Evolutionary conservation across 2,329 filamentous ascomycete genomes (phyloP).

Genomic region (Pseudophaeomoniella oleicola): DNA sequence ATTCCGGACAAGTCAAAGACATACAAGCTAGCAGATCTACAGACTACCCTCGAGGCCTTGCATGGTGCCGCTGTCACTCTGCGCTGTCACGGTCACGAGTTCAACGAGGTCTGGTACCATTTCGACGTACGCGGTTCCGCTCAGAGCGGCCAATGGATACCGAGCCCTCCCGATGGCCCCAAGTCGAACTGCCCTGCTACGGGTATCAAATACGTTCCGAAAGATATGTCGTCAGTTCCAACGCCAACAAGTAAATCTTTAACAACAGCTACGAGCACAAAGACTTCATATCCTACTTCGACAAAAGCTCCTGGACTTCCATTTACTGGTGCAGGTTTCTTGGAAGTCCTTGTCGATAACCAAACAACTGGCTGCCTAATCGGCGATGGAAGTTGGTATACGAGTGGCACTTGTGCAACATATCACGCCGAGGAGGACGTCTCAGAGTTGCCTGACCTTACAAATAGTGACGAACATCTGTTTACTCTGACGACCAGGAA

Average conservation of each 20-base stretch:
- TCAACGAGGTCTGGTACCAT: constrained; percentile 47
- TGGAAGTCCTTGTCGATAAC: constrained; percentile 33
- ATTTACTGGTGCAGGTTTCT: constrained; percentile 44
- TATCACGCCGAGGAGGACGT: constrained; percentile 36
- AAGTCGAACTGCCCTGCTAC: constrained; percentile 47
- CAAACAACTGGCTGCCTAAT: constrained; percentile 47
- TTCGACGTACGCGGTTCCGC: constrained; percentile 42
- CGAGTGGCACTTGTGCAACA: constrained; percentile 51
- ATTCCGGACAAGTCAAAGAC: constrained; percentile 36
- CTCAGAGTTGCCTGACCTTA: constrained; percentile 15
- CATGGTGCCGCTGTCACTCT: constrained; percentile 44
- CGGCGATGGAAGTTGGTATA: constrained; percentile 52
- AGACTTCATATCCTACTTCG: constrained; percentile 7
- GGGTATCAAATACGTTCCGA: constrained; percentile 53
- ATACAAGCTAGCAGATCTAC: constrained; percentile 45
- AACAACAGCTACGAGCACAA: constrained; percentile 8
- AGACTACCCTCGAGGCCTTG: constrained; percentile 39
- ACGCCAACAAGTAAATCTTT: constrained; percentile 6
- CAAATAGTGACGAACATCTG: constrained; percentile 10
- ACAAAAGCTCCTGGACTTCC: constrained; percentile 20
- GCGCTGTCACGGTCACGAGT: constrained; percentile 33
- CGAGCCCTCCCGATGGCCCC: constrained; percentile 31
- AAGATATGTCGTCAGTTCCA: constrained; percentile 19
- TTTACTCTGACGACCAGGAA: constrained; percentile 46
- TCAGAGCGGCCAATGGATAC: constrained; percentile 17